Conservation (phyloP, 164 flowering plant genomes). For the Umbellularia californica region DNA sequence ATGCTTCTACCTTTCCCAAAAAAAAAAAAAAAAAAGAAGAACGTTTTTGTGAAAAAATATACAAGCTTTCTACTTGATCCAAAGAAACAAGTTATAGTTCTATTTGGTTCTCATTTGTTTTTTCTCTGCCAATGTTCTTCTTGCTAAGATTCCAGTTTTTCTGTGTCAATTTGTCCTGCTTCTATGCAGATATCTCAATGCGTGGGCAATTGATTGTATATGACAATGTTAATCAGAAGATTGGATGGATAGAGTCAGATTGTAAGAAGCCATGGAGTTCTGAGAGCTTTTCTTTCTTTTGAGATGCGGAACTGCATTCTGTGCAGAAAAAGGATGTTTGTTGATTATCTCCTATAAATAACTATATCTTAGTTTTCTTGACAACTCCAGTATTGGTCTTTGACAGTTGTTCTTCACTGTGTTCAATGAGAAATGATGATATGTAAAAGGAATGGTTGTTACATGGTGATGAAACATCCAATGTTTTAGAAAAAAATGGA, state of each 20-base stretch:
- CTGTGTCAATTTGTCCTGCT: not conserved
- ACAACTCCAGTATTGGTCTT: not conserved
- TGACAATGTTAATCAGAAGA: conserved; percentile 57
- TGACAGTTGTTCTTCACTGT: not conserved
- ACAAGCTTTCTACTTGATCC: not conserved
- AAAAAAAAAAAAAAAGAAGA: too few species aligned
- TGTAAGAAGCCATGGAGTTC: conserved; percentile 38
- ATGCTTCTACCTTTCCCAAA: not conserved
- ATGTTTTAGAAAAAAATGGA: too few species aligned
- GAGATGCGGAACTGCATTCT: not conserved
- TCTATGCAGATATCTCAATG: conserved; percentile 56
- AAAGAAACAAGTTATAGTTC: not conserved
- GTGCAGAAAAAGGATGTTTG: not conserved
- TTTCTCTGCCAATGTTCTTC: not conserved
- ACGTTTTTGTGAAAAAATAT: too few species aligned
- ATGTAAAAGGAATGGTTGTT: not conserved
- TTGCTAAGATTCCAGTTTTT: not conserved
- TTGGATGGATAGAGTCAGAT: conserved; percentile 63
- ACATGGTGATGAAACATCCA: not conserved
- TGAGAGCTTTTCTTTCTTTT: conserved; percentile 27
- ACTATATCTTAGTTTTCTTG: too few species aligned
- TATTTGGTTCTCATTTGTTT: not conserved
- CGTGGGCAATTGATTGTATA: conserved; percentile 59
- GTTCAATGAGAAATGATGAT: not conserved
- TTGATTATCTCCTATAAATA: not conserved